Evolutionary conservation across 2,329 filamentous ascomycete genomes (phyloP).

Genomic region (Colletotrichum zoysiae): DNA sequence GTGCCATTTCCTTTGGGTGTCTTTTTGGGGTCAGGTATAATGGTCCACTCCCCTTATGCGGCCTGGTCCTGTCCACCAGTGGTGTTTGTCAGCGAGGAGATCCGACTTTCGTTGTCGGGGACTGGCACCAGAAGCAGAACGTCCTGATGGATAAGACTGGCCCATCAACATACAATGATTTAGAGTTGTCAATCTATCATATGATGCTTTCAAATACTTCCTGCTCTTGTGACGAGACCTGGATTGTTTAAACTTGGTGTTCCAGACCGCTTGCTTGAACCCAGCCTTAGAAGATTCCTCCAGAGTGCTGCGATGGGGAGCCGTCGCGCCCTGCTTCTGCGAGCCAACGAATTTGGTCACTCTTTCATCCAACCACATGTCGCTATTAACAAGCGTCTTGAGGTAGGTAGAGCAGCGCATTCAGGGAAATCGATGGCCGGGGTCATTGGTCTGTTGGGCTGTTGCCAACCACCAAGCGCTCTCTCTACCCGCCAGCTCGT

Average conservation of each 20-base stretch:
- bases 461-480: conserved; percentile 24
- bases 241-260: neutral
- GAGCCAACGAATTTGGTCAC: neutral
- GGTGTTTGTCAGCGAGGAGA: neutral
- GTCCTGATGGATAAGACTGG: neutral
- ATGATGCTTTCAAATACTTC: neutral
- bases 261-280: neutral
- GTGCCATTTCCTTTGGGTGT: neutral
- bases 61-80: conserved; percentile 1
- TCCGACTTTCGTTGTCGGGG: neutral
- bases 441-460: neutral
- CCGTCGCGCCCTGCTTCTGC: no score
- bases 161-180: conserved; percentile 24
- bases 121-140: neutral
- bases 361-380: neutral
- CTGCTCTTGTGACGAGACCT: neutral
- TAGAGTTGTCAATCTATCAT: conserved; percentile 5
- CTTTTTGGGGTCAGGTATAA: neutral
- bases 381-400: neutral
- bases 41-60: neutral
- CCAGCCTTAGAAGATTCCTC: no score
- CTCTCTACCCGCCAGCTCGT: conserved; percentile 1
- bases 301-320: no score
- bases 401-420: neutral
- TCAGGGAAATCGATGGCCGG: neutral